These are phyloP conservation scores for Zygotorulaspora florentina DNA, from an alignment of 805 yeast species.

Conservation along the genomic window DNA sequence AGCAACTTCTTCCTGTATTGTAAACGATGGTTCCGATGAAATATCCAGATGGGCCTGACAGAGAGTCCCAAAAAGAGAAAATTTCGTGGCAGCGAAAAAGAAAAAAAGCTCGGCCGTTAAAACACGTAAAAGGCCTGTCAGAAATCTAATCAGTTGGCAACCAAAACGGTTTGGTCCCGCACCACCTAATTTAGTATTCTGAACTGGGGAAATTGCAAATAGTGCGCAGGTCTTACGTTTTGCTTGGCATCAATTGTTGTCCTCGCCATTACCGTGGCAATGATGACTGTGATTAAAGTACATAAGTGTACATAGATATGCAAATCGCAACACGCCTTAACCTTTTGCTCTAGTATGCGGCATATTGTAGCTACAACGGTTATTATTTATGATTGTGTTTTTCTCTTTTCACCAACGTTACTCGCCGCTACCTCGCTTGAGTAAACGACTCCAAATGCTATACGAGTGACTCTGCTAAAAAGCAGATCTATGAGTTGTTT, in stretches of 20 bases:
- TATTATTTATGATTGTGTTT: too few relatives aligned
- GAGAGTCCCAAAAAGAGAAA: not conserved
- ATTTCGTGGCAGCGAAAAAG: constrained; percentile 1
- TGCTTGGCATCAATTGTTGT: too few relatives aligned
- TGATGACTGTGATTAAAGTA: not conserved
- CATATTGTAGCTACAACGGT: too few relatives aligned
- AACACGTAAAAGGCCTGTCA: not conserved
- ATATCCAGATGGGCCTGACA: not conserved
- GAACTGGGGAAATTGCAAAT: too few relatives aligned
- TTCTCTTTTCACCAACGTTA: too few relatives aligned
- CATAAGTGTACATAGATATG: not conserved
- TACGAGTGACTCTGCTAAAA: not conserved
- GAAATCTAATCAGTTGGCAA: not conserved
- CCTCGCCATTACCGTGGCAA: not conserved
- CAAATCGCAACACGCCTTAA: not conserved
- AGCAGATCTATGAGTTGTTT: constrained; percentile 7
- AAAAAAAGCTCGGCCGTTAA: not conserved
- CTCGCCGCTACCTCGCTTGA: not conserved
- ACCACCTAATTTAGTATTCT: too few relatives aligned
- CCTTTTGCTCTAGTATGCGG: too few relatives aligned
- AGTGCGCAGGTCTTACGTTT: too few relatives aligned
- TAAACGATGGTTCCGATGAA: not conserved
- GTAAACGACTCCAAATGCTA: not conserved
- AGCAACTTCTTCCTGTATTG: not conserved
- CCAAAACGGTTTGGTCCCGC: not conserved